Base-by-base conservation (phyloP, 2,329 filamentous ascomycete genomes). In the Stemphylium lycopersici region DNA sequence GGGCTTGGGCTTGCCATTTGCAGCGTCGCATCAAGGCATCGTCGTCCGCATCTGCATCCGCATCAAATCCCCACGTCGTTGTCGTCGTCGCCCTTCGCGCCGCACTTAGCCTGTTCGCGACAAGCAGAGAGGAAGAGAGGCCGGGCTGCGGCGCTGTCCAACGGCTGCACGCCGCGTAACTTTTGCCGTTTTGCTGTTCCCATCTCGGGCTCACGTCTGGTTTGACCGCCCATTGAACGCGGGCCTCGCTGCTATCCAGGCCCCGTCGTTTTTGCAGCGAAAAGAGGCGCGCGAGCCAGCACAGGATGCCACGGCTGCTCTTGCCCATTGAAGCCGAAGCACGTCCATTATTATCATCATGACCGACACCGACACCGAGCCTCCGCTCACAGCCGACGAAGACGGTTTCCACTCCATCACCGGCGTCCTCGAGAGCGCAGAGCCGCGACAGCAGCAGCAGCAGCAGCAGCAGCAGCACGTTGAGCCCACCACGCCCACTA, bases 401-500 rank as follows among this genome's bases (percentile, higher is more conserved):
- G 59, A 63, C 59, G 67, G 58, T 59, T 76, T 73, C 56, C 70
- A 70, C 61, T 75, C 72, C 62, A 62, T 76, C 43, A 72, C 70
- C 36, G 75, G 72, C 56, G 68, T 67, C 51, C 53, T 55, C 34
- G 69, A 77, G 69, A 73, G 71, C 49, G 70, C 70, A 49, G 76
- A 77, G 63, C 75, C 75, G 26, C 26, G 8, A 29, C 26, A 44
- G 61, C 59, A 37, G 39, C 55, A 24, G n/a, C 42, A 34, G 6
- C 20, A 20, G 16, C 37, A 55, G 56, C 20, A 26, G 12, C 40
- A 2, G 12, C 54, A 47, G 48, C n/a, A n/a, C n/a, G n/a, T n/a
- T n/a, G n/a, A n/a, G n/a, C n/a, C n/a, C n/a, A 16, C 52, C 34
- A 52, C 2, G 24, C 24, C 49, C 18, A 33, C 26, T 46, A 55